Percentiles rank a stretch among this genome's conserved stretches.
Conservation (phyloP, 352 stramenopile genomes). For the Pythium dissimile region DNA sequence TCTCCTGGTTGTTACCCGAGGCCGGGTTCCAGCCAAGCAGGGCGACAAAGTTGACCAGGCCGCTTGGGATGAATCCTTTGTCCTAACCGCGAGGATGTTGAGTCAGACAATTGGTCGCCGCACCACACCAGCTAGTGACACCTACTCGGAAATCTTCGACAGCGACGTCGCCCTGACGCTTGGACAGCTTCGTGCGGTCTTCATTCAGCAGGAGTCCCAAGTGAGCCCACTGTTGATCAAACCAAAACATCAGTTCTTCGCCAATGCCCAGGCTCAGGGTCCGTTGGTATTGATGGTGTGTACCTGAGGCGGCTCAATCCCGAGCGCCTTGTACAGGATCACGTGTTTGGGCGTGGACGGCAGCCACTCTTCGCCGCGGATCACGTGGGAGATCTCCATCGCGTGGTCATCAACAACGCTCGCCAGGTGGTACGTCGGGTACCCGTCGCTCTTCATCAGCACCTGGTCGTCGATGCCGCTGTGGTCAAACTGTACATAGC, state of each 20-base stretch:
- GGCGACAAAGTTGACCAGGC: slow-evolving; percentile 98
- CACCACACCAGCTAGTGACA: not conserved
- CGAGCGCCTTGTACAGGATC: slow-evolving; percentile 88
- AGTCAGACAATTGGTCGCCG: not conserved
- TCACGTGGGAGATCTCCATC: slow-evolving; percentile 98
- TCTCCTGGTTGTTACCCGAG: slow-evolving; percentile 96
- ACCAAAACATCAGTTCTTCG: not conserved
- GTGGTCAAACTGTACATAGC: slow-evolving; percentile 91
- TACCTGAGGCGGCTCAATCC: slow-evolving; percentile 65
- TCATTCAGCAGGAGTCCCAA: slow-evolving; percentile 95
- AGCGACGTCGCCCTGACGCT: slow-evolving; percentile 96
- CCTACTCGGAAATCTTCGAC: slow-evolving; percentile 95
- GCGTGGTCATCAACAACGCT: slow-evolving; percentile 96
- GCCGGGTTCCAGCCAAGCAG: slow-evolving; percentile 96
- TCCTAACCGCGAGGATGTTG: too few relatives aligned
- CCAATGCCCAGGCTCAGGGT: not conserved
- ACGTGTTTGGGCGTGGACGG: slow-evolving; percentile 90
- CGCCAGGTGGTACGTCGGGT: slow-evolving; percentile 91
- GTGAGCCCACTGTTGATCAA: slow-evolving; percentile 87
- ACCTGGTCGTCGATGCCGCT: slow-evolving; percentile 88
- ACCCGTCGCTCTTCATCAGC: slow-evolving; percentile 93
- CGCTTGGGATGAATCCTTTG: slow-evolving; percentile 94
- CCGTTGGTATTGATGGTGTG: not conserved
- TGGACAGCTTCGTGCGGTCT: slow-evolving; percentile 98
- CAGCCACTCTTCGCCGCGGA: slow-evolving; percentile 95